Evolutionary conservation across 2,329 filamentous ascomycete species (phyloP).

Genomic region (Fusarium sp.): DNA sequence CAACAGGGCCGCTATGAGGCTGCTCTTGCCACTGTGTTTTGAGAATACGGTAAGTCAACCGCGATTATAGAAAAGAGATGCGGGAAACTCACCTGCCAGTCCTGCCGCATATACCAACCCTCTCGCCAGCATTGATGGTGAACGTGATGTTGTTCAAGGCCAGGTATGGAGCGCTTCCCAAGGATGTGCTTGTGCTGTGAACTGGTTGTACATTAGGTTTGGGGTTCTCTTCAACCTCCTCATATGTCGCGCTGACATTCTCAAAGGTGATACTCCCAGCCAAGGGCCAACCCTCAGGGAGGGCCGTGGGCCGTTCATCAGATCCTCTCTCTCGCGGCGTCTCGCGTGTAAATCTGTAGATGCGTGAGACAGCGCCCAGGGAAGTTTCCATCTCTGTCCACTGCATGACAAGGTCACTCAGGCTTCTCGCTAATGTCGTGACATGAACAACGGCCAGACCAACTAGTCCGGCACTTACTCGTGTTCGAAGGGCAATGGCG

Average conservation of each 20-base stretch:
- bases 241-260: slow-evolving; percentile 5
- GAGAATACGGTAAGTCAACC: neutral
- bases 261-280: slow-evolving; percentile 1
- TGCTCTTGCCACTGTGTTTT: slow-evolving; percentile 1
- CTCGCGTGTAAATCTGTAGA: neutral
- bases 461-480: neutral
- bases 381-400: slow-evolving; percentile 9
- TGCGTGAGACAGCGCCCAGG: slow-evolving; percentile 2
- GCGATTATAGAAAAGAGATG: neutral
- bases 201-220: no score
- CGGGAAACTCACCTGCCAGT: neutral
- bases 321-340: neutral
- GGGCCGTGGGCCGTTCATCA: neutral
- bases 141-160: neutral
- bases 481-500: neutral
- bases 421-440: neutral
- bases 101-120: neutral
- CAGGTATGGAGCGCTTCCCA: neutral
- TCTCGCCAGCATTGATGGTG: neutral
- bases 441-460: slow-evolving; percentile 6
- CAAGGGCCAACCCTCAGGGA: neutral
- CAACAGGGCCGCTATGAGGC: neutral
- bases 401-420: slow-evolving; percentile 5
- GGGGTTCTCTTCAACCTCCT: neutral
- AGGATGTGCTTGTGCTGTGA: neutral